Percentiles rank a stretch among this genome's conserved stretches.
Evolutionary conservation across 768 basidiomycete species (phyloP).

Genomic region (Inosperma sp.): DNA sequence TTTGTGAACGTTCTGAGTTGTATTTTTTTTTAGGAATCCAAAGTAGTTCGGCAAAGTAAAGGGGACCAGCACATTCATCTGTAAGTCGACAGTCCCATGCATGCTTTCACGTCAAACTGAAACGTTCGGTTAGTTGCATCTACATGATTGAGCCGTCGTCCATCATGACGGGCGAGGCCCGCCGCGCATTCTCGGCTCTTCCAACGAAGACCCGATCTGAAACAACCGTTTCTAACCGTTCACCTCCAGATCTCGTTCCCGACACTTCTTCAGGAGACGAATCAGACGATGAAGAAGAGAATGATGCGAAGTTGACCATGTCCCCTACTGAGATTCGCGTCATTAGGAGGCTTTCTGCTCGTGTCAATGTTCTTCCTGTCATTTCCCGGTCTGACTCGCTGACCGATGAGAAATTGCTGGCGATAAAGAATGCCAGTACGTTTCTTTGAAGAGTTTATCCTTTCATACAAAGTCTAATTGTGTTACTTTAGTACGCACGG

Average conservation of each 20-base stretch:
- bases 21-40: constrained; percentile 61
- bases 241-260: constrained; percentile 50
- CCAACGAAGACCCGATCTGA: constrained; percentile 62
- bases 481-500: constrained; percentile 46
- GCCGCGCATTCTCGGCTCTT: constrained; percentile 44
- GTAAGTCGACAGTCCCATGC: constrained; percentile 40
- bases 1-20: constrained; percentile 3
- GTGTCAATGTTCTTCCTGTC: constrained; percentile 78
- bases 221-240: constrained; percentile 51
- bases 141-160: constrained; percentile 81
- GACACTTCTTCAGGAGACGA: constrained; percentile 47
- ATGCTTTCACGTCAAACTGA: constrained; percentile 7
- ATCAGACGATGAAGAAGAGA: constrained; percentile 46
- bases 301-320: constrained; percentile 54
- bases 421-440: constrained; percentile 61
- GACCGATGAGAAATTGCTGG: constrained; percentile 68
- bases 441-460: constrained; percentile 5
- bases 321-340: constrained; percentile 75
- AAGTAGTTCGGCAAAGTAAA: constrained; percentile 81
- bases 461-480: neutral
- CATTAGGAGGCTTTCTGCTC: constrained; percentile 66
- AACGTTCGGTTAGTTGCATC: constrained; percentile 52
- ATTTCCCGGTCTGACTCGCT: constrained; percentile 78
- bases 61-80: constrained; percentile 88
- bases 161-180: constrained; percentile 51